These are phyloP conservation scores for Hygrophorus russula DNA, from an alignment of 768 basidiomycete genomes.

Conservation along the genomic window DNA sequence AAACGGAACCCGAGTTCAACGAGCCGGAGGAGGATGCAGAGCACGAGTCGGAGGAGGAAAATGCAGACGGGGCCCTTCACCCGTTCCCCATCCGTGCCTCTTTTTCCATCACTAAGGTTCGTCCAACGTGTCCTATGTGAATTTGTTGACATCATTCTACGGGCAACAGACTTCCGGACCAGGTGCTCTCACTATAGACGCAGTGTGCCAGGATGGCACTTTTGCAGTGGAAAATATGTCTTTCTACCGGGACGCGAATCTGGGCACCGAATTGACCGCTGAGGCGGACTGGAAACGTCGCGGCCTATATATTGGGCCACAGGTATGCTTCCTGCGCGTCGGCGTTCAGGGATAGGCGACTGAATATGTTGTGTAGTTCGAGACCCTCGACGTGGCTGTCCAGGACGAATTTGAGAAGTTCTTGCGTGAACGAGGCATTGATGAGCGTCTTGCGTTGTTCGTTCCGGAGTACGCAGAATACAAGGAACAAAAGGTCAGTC, in stretches of 20 bases:
- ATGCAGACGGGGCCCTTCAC: conserved; percentile 19
- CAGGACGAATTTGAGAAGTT: conserved; percentile 90
- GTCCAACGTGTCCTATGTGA: conserved; percentile 2
- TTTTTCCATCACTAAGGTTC: conserved; percentile 77
- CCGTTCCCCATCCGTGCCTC: conserved; percentile 70
- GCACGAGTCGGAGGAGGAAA: conserved; percentile 17
- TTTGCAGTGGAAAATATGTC: conserved; percentile 88
- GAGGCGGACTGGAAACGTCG: conserved; percentile 93
- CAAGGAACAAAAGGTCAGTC: conserved; percentile 83
- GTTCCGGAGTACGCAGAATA: conserved; percentile 79
- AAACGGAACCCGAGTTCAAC: conserved; percentile 21
- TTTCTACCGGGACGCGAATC: conserved; percentile 61
- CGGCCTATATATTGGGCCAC: conserved; percentile 86
- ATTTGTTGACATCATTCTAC: background rate
- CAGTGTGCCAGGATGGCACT: conserved; percentile 65
- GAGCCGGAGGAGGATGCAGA: conserved; percentile 24
- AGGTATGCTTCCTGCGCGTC: conserved; percentile 30
- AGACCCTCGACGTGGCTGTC: conserved; percentile 75
- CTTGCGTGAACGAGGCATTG: conserved; percentile 83
- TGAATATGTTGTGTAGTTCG: conserved; percentile 42
- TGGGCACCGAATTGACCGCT: conserved; percentile 68
- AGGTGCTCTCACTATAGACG: conserved; percentile 71
- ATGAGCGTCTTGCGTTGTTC: conserved; percentile 73
- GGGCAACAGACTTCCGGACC: conserved; percentile 30
- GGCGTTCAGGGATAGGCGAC: background rate